These are phyloP conservation scores for Pleurotus pulmonarius DNA, from an alignment of 768 basidiomycete species.

Conservation along the genomic window DNA sequence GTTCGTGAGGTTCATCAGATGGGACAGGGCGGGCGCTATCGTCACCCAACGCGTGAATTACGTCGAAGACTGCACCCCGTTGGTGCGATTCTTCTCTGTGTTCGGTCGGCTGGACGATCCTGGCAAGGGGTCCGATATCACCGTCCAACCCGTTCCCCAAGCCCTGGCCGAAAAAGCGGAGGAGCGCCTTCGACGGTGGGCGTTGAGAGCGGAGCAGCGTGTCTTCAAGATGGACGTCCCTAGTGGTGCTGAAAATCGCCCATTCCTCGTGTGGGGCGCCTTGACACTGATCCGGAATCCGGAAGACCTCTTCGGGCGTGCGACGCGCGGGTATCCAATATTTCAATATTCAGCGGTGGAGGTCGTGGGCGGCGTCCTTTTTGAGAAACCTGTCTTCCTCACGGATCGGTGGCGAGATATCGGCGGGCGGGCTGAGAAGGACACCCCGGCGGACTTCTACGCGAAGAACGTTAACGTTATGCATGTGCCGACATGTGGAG, in stretches of 20 bases:
- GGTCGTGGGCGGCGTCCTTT: not conserved
- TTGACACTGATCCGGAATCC: not conserved
- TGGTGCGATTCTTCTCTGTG: slow-evolving; percentile 21
- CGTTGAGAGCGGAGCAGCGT: not conserved
- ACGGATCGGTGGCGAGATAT: slow-evolving; percentile 26
- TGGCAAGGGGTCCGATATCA: not conserved
- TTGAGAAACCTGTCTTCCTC: slow-evolving; percentile 18
- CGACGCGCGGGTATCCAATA: slow-evolving; percentile 19
- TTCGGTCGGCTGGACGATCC: slow-evolving; percentile 4
- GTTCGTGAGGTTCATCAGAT: slow-evolving; percentile 25
- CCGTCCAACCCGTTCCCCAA: not conserved
- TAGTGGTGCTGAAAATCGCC: not conserved
- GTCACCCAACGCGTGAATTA: slow-evolving; percentile 22
- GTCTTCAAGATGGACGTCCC: not conserved
- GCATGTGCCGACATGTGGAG: slow-evolving; percentile 13
- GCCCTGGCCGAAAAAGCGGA: not conserved
- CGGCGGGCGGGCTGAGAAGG: slow-evolving; percentile 15
- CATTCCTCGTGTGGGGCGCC: not conserved
- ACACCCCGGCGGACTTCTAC: slow-evolving; percentile 16
- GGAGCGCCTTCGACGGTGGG: not conserved
- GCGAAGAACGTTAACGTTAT: slow-evolving; percentile 12
- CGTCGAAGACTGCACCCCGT: slow-evolving; percentile 2
- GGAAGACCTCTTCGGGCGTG: slow-evolving; percentile 15
- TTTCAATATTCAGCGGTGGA: too few relatives aligned
- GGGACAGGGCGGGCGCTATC: slow-evolving; percentile 26